phyloP scores from a whole-genome alignment of 495 filamentous ascomycete species.

The Apodospora peruviana region DNA sequence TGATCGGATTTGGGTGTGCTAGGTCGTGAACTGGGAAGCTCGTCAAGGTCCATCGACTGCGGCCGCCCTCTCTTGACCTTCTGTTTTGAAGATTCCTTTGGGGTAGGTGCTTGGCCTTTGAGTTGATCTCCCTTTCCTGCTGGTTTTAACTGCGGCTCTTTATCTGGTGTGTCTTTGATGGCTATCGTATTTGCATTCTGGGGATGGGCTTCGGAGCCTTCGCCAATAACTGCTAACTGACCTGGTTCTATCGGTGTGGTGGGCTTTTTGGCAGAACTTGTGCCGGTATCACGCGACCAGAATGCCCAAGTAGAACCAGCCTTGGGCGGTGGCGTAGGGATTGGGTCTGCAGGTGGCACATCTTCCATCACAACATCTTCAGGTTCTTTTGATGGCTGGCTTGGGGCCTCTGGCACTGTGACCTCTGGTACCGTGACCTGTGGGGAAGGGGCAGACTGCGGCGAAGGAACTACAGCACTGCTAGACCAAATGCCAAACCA shows the following conservation, averaged over 20 bases:
- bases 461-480: background rate
- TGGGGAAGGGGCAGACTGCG: background rate
- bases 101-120: constrained; percentile 15
- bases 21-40: constrained; percentile 25
- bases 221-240: constrained; percentile 64
- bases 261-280: constrained; percentile 29
- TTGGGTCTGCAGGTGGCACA: constrained; percentile 16
- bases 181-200: constrained; percentile 53
- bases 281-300: constrained; percentile 63
- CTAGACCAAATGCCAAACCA: constrained; percentile 50
- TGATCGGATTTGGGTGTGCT: constrained; percentile 29
- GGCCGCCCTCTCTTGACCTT: constrained; percentile 46
- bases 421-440: constrained; percentile 8
- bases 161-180: constrained; percentile 35
- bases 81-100: constrained; percentile 26
- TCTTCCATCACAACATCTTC: constrained; percentile 35
- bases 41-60: constrained; percentile 43
- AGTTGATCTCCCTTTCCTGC: constrained; percentile 21
- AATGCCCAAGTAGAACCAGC: constrained; percentile 78
- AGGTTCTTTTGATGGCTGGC: constrained; percentile 21
- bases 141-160: constrained; percentile 27
- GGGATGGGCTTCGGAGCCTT: constrained; percentile 58
- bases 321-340: constrained; percentile 22
- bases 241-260: constrained; percentile 42
- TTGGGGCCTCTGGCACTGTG: constrained; percentile 10